Evolutionary conservation across 768 basidiomycete genomes (phyloP), one percentile per base, ranked within the genome.

Genomic region (Ramaria rubella): DNA sequence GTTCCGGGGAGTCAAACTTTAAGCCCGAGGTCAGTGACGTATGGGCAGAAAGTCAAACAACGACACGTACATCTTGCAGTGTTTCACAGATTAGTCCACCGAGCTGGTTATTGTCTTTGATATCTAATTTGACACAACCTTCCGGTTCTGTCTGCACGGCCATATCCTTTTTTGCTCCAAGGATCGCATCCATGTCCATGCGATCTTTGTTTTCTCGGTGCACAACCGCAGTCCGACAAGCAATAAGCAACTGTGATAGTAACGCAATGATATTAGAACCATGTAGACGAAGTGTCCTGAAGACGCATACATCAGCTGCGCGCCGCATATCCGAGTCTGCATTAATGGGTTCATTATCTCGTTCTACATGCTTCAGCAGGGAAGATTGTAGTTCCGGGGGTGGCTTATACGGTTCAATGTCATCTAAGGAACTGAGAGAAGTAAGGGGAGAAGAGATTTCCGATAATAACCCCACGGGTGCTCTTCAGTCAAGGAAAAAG

Each of bases 391-490:
- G 26, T 45, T 34, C 12, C 2, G 52, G 24, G 43, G 52, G 26
- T 38, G 34, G 38, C 23, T 14, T 30, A 14, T 8, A 34, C 19
- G 45, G 27, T n/a, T 83, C 81, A 14, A 70, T 67, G 52, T 85
- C 87, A 53, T 86, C 85, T 57, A 87, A 67, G 34, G 86, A 88
- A 61, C 85, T 87, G 49, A 90, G 68, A 1, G 86, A 85, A 23
- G 87, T 87, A 40, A 89, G 69, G 2, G 86, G 87, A 1, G 87
- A 88, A 12, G 85, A 88, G 67, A 82, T 66, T 33, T 72, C 75
- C 44, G 85, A 86, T 17, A 52, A 46, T 21, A 42, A 52, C 23
- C 59, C 40, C 34, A 40, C 36, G 48, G 60, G 49, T 33, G 26
- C 36, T 46, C n/a, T 30, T 26, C 24, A 31, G 38, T n/a, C 11